Conservation (phyloP, 2,329 filamentous ascomycete genomes). For the Lachnellula subtilissima region DNA sequence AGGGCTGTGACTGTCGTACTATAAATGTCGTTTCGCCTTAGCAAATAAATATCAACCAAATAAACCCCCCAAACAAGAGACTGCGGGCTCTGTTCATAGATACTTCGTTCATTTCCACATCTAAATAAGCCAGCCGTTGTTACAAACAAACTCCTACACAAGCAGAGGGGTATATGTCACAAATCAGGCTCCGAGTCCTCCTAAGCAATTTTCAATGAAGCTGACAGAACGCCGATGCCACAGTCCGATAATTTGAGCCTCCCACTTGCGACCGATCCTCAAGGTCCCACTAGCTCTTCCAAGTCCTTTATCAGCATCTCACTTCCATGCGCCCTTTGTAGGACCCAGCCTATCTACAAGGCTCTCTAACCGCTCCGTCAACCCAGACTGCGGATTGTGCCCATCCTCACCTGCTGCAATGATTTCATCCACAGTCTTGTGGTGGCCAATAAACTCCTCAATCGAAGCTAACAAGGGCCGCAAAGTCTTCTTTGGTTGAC, state of each 20-base stretch:
- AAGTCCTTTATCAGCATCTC: not conserved
- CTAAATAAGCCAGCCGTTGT: not conserved
- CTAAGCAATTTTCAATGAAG: not conserved
- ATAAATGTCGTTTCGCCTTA: not conserved
- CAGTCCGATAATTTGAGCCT: not conserved
- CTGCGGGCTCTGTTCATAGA: not conserved
- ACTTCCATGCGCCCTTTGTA: not conserved
- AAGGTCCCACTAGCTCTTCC: not conserved
- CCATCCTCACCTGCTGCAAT: slow-evolving; percentile 41
- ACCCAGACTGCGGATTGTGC: slow-evolving; percentile 39
- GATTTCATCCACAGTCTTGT: slow-evolving; percentile 51
- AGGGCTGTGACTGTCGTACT: not conserved
- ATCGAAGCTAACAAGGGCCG: slow-evolving; percentile 50
- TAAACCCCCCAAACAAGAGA: not conserved
- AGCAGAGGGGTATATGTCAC: slow-evolving; percentile 4
- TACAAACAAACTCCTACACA: not conserved
- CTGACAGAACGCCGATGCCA: not conserved
- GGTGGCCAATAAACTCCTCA: slow-evolving; percentile 56
- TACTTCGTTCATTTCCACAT: not conserved
- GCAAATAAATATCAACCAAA: not conserved
- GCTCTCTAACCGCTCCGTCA: slow-evolving; percentile 32
- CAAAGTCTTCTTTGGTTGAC: slow-evolving; percentile 44
- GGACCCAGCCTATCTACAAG: slow-evolving; percentile 19
- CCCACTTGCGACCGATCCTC: not conserved
- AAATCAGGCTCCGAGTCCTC: not conserved